Evolutionary conservation across 305 asterid genomes (phyloP).

Genomic region (Fraxinus sp.): DNA sequence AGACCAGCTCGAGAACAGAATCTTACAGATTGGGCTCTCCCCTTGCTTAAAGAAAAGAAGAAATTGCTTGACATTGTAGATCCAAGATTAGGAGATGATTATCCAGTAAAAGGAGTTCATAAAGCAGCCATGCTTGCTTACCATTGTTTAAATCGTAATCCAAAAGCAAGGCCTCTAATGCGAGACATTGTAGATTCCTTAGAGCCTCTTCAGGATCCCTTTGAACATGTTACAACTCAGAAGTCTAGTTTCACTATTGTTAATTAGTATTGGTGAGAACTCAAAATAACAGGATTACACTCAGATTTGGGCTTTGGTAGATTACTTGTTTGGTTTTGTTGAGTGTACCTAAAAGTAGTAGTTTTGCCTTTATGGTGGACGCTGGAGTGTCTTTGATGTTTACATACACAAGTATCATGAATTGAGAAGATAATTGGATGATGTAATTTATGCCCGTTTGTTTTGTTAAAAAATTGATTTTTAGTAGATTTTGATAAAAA

Average conservation of each 20-base stretch:
- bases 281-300: conserved; percentile 22
- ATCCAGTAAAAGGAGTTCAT: conserved; percentile 66
- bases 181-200: conserved; percentile 80
- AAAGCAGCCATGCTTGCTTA: conserved; percentile 93
- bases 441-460: neutral
- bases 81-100: conserved; percentile 71
- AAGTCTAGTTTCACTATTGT: conserved; percentile 46
- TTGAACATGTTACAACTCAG: conserved; percentile 26
- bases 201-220: conserved; percentile 73
- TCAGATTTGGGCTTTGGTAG: neutral
- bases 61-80: conserved; percentile 65
- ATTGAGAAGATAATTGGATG: neutral
- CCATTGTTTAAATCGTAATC: conserved; percentile 80
- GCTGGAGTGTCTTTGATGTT: neutral
- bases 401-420: neutral
- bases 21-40: conserved; percentile 64
- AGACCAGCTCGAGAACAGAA: conserved; percentile 76
- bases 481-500: neutral
- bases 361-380: neutral
- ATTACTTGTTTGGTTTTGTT: neutral
- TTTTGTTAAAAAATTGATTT: neutral
- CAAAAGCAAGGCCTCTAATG: conserved; percentile 88
- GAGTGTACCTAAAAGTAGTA: neutral
- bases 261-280: conserved; percentile 24
- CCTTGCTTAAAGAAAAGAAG: conserved; percentile 72